A percentile compares a stretch with the other conserved stretches of the same genome.
These are phyloP conservation scores for Excoecaria cochinchinensis DNA, from an alignment of 345 rosid species.

Conservation along the genomic window DNA sequence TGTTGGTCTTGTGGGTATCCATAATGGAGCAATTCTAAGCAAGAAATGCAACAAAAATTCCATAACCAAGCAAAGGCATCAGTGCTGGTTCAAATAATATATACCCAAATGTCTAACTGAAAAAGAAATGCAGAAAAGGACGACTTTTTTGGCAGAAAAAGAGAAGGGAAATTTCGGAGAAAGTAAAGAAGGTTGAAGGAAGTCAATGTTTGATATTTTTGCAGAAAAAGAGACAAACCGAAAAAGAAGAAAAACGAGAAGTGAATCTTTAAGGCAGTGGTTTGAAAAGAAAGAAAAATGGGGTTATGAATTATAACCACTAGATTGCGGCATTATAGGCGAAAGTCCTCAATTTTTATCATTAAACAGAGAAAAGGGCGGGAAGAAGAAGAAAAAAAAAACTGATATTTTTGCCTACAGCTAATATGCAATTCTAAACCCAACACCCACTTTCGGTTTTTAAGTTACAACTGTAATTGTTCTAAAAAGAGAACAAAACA, in stretches of 20 bases:
- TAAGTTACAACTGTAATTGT: too few species aligned
- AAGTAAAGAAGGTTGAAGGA: constrained; percentile 3
- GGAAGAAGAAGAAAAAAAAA: not conserved
- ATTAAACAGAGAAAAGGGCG: not conserved
- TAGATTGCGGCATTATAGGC: not conserved
- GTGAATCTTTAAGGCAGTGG: not conserved
- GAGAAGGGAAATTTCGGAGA: not conserved
- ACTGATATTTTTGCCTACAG: too few species aligned
- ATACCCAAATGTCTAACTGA: not conserved
- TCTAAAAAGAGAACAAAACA: too few species aligned
- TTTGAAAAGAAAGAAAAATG: not conserved
- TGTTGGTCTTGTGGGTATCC: constrained; percentile 7
- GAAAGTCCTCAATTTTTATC: not conserved
- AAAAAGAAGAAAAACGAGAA: not conserved
- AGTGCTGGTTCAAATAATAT: constrained; percentile 6
- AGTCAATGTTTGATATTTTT: constrained; percentile 15
- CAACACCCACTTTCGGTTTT: too few species aligned
- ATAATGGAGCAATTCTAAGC: constrained; percentile 5
- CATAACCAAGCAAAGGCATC: constrained; percentile 11
- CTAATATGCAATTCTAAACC: too few species aligned
- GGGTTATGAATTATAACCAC: not conserved
- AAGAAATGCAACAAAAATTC: constrained; percentile 6
- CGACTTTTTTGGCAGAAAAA: constrained; percentile 2
- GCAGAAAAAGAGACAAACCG: not conserved
- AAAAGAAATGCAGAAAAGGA: constrained; percentile 5